A percentile compares a stretch with the other conserved stretches of the same genome.
Conservation (phyloP, 495 filamentous ascomycete genomes). For the Daldinia concentrica region DNA sequence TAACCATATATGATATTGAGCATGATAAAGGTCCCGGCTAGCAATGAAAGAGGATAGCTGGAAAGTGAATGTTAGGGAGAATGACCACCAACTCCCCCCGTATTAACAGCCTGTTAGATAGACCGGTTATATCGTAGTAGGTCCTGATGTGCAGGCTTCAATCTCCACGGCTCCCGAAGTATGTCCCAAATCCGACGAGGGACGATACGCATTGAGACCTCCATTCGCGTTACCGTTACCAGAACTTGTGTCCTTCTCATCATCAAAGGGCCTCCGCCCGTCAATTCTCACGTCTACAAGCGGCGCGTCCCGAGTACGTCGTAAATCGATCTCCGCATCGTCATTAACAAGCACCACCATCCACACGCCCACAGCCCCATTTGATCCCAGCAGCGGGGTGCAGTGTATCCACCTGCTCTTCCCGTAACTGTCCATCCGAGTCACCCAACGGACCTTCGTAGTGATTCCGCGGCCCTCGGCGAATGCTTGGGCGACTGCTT, state of each 20-base stretch:
- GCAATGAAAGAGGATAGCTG: background rate
- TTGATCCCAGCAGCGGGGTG: conserved; percentile 66
- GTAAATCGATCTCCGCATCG: conserved; percentile 38
- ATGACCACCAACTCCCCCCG: background rate
- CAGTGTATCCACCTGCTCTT: conserved; percentile 69
- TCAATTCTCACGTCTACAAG: conserved; percentile 39
- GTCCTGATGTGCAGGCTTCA: background rate
- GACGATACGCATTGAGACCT: background rate
- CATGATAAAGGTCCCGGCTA: background rate
- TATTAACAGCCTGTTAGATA: too few species aligned
- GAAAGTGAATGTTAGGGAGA: background rate
- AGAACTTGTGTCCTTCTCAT: background rate
- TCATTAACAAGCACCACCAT: conserved; percentile 71
- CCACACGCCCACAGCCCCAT: conserved; percentile 69
- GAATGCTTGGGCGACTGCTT: conserved; percentile 64
- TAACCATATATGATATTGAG: background rate
- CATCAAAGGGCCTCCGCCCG: conserved; percentile 10
- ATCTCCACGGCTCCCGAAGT: background rate
- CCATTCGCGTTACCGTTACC: background rate
- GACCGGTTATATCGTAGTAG: background rate
- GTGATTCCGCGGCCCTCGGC: conserved; percentile 66
- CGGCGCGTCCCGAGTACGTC: conserved; percentile 34
- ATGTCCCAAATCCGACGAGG: background rate
- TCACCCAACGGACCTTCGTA: conserved; percentile 69
- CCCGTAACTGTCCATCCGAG: conserved; percentile 52